Base-by-base conservation (phyloP, 257 asterid genomes). In the Ilex aquifolium region DNA sequence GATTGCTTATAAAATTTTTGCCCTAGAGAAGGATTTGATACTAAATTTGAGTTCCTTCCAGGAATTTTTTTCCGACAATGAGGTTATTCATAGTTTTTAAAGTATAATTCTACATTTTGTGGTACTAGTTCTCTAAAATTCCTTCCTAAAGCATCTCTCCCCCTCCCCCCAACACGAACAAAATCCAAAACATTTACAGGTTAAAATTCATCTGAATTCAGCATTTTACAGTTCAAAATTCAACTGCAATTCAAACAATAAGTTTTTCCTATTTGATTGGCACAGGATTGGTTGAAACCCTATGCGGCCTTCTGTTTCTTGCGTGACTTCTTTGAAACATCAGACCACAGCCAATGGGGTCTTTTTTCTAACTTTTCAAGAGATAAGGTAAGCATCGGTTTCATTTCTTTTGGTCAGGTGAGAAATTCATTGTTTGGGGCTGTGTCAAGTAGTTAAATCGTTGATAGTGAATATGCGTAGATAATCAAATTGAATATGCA, bases 341-440 rank as follows among this genome's bases (percentile, higher is more conserved):
- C 97, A n/a, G 95, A 92, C 62, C 96, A 74, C 81, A 85, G 87
- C 74, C 97, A 89, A 73, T 92, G 99, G 99, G 99, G 99, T 7
- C 78, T 95, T 61, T 89, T 82, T 71, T 86, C 99, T 63, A 49
- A 59, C 17, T 87, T 85, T 70, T 69, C 95, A n/a, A 62, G 82
- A 57, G 82, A 79, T 16, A 90, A 87, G 94, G 99, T 87, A 64
- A 68, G 53, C 11, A 49, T 21, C 44, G 57, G 31, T 65, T 10
- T 29, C n/a, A 60, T 29, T 55, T 27, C 52, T 57, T 65, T 61
- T 10, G 17, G 63, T 40, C 36, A 32, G 7, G 48, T 42, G 12
- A 46, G 13, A 11, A 46, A 53, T 49, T 49, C 5, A 12, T 49
- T 49, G 54, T 49, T 49, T 49, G 4, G 54, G 54, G 14, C 11